Evolutionary conservation across 2,329 filamentous ascomycete genomes (phyloP).

Genomic region (Aspergillus felis): DNA sequence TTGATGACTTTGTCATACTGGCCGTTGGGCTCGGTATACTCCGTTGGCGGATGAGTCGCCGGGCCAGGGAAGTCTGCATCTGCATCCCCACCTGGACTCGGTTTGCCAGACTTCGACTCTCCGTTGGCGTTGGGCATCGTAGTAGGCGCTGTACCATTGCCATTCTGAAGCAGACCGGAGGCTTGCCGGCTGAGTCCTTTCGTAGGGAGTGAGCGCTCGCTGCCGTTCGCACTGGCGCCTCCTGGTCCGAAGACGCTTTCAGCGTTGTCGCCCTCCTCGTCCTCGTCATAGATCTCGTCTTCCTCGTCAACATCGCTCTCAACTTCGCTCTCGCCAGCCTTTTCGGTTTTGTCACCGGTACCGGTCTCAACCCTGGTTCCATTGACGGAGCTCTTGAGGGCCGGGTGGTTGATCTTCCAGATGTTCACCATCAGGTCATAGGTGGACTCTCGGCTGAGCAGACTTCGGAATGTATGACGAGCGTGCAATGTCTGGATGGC

Average conservation of each 20-base stretch:
- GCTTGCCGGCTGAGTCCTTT: slow-evolving; percentile 66
- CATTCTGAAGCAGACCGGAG: slow-evolving; percentile 51
- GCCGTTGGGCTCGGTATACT: slow-evolving; percentile 71
- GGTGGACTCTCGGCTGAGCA: slow-evolving; percentile 89
- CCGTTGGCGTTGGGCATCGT: slow-evolving; percentile 32
- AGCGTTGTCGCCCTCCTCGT: slow-evolving; percentile 49
- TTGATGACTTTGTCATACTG: slow-evolving; percentile 84
- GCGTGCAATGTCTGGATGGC: slow-evolving; percentile 95
- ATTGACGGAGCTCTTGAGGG: slow-evolving; percentile 84
- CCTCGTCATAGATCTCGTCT: slow-evolving; percentile 55
- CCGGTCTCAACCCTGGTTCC: slow-evolving; percentile 79
- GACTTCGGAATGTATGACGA: slow-evolving; percentile 92
- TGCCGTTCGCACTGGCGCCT: slow-evolving; percentile 52
- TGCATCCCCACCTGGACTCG: slow-evolving; percentile 31
- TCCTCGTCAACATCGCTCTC: slow-evolving; percentile 74
- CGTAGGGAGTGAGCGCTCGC: slow-evolving; percentile 43
- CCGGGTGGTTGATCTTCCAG: slow-evolving; percentile 95
- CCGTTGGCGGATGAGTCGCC: slow-evolving; percentile 74
- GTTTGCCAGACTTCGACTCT: slow-evolving; percentile 48
- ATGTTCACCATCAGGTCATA: slow-evolving; percentile 97
- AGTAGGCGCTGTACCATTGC: slow-evolving; percentile 31
- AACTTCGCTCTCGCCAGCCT: slow-evolving; percentile 65
- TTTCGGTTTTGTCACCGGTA: slow-evolving; percentile 85
- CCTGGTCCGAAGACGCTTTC: slow-evolving; percentile 60
- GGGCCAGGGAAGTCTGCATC: slow-evolving; percentile 74